Base-by-base conservation (phyloP, 495 filamentous ascomycete species). In the Neurospora sp. region DNA sequence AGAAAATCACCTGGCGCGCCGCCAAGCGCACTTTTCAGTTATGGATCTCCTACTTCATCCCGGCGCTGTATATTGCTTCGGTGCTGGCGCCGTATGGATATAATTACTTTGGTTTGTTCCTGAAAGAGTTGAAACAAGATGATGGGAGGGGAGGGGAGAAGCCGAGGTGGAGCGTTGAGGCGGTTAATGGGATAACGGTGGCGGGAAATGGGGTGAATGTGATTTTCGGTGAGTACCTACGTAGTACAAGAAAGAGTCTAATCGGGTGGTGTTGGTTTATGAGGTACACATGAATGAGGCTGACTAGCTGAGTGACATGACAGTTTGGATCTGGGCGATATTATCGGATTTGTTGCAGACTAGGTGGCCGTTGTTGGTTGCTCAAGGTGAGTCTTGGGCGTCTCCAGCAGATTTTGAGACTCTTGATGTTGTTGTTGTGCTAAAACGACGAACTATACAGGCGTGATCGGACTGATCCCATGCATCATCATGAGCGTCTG, bases 311-410 rank as follows among this genome's bases (percentile, higher is more conserved):
- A 6, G 20, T 54, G 46, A 27, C 69, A 7, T n/a, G 18, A 3
- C 23, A 82, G 82, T 84, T 4, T 84, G 82, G 81, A 73, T 81
- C 14, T 84, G 82, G 82, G 82, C 81, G 7, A 79, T 82, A 11
- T 72, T 82, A 0, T 84, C 82, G 11, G 82, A 84, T 73, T 69
- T 80, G 16, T 70, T 83, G 10, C 77, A 78, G 39, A 84, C 79
- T 3, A 70, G 82, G 39, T 83, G 82, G 82, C 76, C 77, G 0
- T 73, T 84, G 69, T 76, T 84, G 10, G 73, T 83, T 39, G 78
- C 77, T 39, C 82, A 84, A 76, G 82, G 78, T 81, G 10, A 74
- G 75, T 39, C 1, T 3, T 27, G n/a, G n/a, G n/a, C n/a, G n/a
- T n/a, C n/a, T n/a, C n/a, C n/a, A n/a, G n/a, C n/a, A n/a, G n/a